These are phyloP conservation scores for Hamamelis virginiana DNA, from an alignment of 164 flowering plant species.

Conservation along the genomic window DNA sequence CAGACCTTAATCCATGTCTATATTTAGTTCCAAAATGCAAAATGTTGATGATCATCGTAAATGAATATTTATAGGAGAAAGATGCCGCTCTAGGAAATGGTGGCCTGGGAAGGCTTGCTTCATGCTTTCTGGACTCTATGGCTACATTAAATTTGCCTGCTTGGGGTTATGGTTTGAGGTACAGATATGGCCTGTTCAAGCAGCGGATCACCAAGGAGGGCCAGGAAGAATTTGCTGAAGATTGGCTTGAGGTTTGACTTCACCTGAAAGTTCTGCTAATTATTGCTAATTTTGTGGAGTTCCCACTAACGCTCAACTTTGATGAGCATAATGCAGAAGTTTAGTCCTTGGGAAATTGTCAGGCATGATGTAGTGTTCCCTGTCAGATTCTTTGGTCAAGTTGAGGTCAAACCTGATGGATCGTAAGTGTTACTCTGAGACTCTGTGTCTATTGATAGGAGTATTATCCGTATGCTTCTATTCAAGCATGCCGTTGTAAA, in stretches of 20 bases:
- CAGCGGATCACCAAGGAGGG: constrained; percentile 77
- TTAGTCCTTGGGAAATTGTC: constrained; percentile 97
- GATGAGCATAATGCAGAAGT: constrained; percentile 60
- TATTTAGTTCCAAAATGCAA: background rate
- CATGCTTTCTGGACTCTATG: constrained; percentile 96
- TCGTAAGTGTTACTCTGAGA: constrained; percentile 52
- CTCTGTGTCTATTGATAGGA: background rate
- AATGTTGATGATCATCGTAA: constrained; percentile 2
- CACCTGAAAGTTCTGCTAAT: background rate
- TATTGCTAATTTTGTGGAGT: background rate
- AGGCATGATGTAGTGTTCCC: constrained; percentile 89
- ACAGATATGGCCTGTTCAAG: constrained; percentile 93
- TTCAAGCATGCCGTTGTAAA: background rate
- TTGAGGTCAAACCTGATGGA: constrained; percentile 68
- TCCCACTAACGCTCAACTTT: constrained; percentile 3
- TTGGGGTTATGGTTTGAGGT: constrained; percentile 98
- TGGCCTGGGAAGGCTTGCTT: constrained; percentile 97
- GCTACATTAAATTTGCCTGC: constrained; percentile 96
- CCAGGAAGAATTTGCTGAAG: constrained; percentile 91
- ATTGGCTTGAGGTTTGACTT: constrained; percentile 91
- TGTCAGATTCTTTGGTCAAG: constrained; percentile 86
- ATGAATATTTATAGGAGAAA: constrained; percentile 61
- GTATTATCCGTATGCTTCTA: background rate
- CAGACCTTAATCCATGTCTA: background rate
- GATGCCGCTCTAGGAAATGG: constrained; percentile 99